Base-by-base conservation (phyloP, 2,329 filamentous ascomycete genomes). In the Elsinoe perseae region DNA sequence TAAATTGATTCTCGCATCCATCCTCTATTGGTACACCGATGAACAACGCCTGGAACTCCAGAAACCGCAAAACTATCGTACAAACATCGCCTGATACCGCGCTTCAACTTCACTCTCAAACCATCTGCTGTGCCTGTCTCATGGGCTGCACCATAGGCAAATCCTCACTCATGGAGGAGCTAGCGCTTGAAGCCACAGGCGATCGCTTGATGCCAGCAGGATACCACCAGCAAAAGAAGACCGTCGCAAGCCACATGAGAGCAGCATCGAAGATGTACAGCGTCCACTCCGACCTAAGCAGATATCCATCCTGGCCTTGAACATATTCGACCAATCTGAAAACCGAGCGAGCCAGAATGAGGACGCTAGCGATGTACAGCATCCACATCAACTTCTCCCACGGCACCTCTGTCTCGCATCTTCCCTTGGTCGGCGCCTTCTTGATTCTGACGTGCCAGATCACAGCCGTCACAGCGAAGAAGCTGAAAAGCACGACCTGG, bases 281-380 rank as follows among this genome's bases (percentile, higher is more conserved):
- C 20, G 68, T 76, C 54, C 69, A 68, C 66, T 80, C 77, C 32
- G 72, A 68, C 9, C 62, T 60, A 30, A 77, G 64, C 9, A 80
- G 61, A 52, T 69, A 72, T 1, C 77, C 77, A 18, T 68, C 61
- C 25, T 71, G 67, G 1, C 77, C 77, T 61, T 72, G 64, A 0
- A 67, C 59, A 57, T 76, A 81, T 65, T 80, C 78, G 6, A 73
- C 64, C 8, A 80, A 68, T 25, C 78, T 70, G 56, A 78, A 78
- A 1, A 79, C 57, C 5, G 68, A 74, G 27, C 79, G 70, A 5
- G 78, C 52, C 57, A 80, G 64, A 61, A 81, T 80, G 14, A 80
- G 64, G 0, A 64, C 58, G 56, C 70, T 74, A 25, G 70, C 67
- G 2, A 62, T 44, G 61, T 80, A 80, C 9, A 81, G 68, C 0